phyloP scores from a whole-genome alignment of 148 eudicot species.

The Persicaria maculosa region DNA sequence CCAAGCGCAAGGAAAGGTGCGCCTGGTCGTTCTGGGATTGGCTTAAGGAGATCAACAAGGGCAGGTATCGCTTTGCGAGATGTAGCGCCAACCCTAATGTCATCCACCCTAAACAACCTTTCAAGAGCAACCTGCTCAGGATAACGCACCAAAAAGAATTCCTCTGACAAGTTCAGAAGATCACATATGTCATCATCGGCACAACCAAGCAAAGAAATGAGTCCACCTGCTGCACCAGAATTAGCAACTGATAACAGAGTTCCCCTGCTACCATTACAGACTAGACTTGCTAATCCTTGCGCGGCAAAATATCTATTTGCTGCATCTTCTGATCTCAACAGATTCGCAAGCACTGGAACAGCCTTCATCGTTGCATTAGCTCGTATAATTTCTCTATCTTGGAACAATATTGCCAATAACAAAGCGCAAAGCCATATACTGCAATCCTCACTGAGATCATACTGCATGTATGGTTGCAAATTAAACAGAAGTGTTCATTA shows the following conservation, averaged over 20 bases:
- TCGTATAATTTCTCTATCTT: constrained; percentile 81
- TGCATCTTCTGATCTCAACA: constrained; percentile 76
- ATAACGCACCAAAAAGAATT: constrained; percentile 62
- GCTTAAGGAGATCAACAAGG: constrained; percentile 92
- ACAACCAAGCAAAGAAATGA: constrained; percentile 84
- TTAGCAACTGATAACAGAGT: constrained; percentile 93
- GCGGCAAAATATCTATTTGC: constrained; percentile 90
- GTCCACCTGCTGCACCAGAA: constrained; percentile 83
- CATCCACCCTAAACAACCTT: constrained; percentile 92
- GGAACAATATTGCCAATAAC: constrained; percentile 77
- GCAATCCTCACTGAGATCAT: constrained; percentile 55
- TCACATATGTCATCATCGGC: constrained; percentile 75
- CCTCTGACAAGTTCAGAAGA: constrained; percentile 75
- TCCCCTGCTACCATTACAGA: constrained; percentile 92
- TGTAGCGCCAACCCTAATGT: constrained; percentile 87
- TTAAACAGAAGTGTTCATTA: not conserved
- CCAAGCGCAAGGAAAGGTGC: constrained; percentile 91
- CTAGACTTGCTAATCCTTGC: constrained; percentile 85
- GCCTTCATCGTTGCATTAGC: constrained; percentile 78
- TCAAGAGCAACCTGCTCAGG: constrained; percentile 96
- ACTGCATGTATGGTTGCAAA: constrained; percentile 31
- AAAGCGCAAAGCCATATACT: constrained; percentile 80
- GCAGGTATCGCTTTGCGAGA: constrained; percentile 92
- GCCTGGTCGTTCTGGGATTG: constrained; percentile 96
- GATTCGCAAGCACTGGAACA: constrained; percentile 64